phyloP scores from a whole-genome alignment of 1,139 yeast genomes.

The Candida sp. region DNA sequence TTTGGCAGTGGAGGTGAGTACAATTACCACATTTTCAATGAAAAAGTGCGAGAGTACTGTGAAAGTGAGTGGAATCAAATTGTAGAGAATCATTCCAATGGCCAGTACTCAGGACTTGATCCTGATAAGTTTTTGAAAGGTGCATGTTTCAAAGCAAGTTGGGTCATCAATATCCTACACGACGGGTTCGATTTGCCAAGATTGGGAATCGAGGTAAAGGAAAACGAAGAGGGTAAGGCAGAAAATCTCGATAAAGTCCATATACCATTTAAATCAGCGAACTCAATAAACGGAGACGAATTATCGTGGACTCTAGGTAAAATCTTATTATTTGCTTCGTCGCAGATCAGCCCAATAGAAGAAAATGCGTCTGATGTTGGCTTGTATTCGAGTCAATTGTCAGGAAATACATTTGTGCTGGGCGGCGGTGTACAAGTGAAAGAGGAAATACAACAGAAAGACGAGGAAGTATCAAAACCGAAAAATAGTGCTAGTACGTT shows the following conservation, averaged over 20 bases:
- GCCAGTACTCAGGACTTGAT: conserved; percentile 47
- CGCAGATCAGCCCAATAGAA: conserved; percentile 35
- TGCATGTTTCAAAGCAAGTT: conserved; percentile 79
- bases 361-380: conserved; percentile 37
- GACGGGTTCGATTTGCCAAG: conserved; percentile 79
- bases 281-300: conserved; percentile 56
- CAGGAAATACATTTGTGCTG: conserved; percentile 38
- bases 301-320: conserved; percentile 69
- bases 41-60: conserved; percentile 60
- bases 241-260: conserved; percentile 32
- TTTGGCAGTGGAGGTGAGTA: conserved; percentile 78
- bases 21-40: conserved; percentile 58
- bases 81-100: conserved; percentile 45
- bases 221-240: conserved; percentile 16
- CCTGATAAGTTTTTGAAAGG: conserved; percentile 49
- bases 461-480: conserved; percentile 5
- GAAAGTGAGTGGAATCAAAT: conserved; percentile 61
- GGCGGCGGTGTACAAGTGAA: conserved; percentile 19
- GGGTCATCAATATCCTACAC: conserved; percentile 75
- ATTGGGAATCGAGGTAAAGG: conserved; percentile 45
- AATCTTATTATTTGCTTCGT: conserved; percentile 56
- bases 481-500: conserved; percentile 5
- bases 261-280: conserved; percentile 60
- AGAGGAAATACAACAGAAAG: no score
- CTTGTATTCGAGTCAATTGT: conserved; percentile 48